Evolutionary conservation across 345 rosid genomes (phyloP), one percentile per base, ranked within the genome.

Genomic region (Acer negundo): DNA sequence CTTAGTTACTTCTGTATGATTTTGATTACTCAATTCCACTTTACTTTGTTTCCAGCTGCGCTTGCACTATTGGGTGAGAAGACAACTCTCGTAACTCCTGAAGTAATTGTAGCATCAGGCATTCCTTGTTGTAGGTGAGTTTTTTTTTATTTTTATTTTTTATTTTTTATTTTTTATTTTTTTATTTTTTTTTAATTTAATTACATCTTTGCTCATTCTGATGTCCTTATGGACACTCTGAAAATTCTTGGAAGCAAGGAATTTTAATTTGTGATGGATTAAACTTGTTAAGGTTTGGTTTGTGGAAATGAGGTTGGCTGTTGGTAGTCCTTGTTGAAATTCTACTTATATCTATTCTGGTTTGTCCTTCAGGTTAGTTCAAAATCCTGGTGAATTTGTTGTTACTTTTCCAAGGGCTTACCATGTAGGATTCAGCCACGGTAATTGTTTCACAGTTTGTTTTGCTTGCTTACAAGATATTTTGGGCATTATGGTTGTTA

Each of bases 351-450:
- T 28, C 55, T 77, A 20, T 72, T 82, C 70, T 80, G 77, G 73
- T 84, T 72, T 79, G 75, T 71, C 79, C 67, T 82, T 80, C 80
- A 97, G 99, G 94, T 90, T 96, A 84, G 81, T 96, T 80, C 99
- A 94, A 87, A 86, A 90, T 85, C 98, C 97, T 70, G 99, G 99
- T 86, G 99, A 97, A 86, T 97, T 92, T 82, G 99, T 97, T 67
- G 99, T 97, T 87, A 97, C 99, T 74, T 97, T 97, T 85, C 99
- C 99, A 42, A 87, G 99, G 87, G 97, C 98, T 75, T 97, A 97
- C 84, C 99, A 97, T 86, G 92, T 90, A 77, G 99, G 99, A 85
- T 94, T 97, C 97, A 97, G 99, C 92, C 99, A 97, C n/a, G 98
- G 99, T 97, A 93, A 92, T 85, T 79, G 78, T 68, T 83, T 79